Conservation (phyloP, 371 early-diverging fungal species). For the Phascolomyces articulosus region DNA sequence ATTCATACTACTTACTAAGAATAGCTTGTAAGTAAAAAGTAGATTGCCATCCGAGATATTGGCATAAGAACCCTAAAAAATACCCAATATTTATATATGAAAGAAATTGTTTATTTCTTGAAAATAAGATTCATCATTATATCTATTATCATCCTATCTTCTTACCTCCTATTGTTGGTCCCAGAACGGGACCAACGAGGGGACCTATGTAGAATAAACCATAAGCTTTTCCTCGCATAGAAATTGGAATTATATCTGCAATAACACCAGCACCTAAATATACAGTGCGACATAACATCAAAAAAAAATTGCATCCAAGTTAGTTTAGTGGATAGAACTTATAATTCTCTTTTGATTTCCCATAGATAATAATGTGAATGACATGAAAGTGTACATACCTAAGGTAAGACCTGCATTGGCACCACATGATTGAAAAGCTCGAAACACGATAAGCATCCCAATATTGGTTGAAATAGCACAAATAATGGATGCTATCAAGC, state of each 20-base stretch:
- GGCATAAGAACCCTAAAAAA: constrained; percentile 57
- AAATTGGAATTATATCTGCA: constrained; percentile 27
- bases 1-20: constrained; percentile 19
- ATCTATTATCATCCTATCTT: no score
- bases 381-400: constrained; percentile 35
- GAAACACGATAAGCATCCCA: constrained; percentile 57
- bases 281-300: no score
- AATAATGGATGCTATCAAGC: constrained; percentile 56
- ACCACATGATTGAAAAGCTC: constrained; percentile 68
- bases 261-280: constrained; percentile 37
- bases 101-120: no score
- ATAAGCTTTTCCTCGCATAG: constrained; percentile 29
- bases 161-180: constrained; percentile 10
- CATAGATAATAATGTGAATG: no score
- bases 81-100: no score
- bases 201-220: constrained; percentile 30
- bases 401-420: constrained; percentile 65
- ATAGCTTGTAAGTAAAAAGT: constrained; percentile 67
- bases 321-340: no score
- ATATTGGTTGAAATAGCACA: constrained; percentile 59
- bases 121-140: no score
- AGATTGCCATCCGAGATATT: constrained; percentile 65
- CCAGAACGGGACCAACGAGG: constrained; percentile 20
- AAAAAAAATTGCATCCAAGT: no score
- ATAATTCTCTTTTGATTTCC: no score